Percentiles rank a stretch among this genome's conserved stretches.
These are phyloP conservation scores for Pouteria glomerata DNA, from an alignment of 148 eudicot genomes.

Conservation along the genomic window DNA sequence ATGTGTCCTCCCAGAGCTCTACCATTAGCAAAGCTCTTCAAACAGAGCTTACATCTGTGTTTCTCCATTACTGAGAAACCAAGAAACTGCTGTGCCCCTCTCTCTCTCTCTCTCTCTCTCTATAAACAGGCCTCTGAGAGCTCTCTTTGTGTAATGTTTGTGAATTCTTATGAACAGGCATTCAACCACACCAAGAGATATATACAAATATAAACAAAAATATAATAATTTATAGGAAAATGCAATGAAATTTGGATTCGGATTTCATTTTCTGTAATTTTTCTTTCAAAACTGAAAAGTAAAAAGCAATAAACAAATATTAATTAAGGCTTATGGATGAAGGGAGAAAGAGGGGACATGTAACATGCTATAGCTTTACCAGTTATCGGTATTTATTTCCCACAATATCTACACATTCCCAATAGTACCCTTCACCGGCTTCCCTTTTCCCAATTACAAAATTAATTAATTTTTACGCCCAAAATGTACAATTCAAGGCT, in stretches of 20 bases:
- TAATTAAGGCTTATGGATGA: conserved; percentile 20
- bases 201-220: conserved; percentile 3
- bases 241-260: neutral
- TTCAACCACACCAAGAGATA: conserved; percentile 50
- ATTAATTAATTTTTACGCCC: neutral
- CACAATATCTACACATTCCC: conserved; percentile 5
- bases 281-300: conserved; percentile 18
- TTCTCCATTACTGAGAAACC: conserved; percentile 37
- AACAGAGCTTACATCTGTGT: conserved; percentile 61
- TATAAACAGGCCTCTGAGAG: neutral
- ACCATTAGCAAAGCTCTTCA: conserved; percentile 49
- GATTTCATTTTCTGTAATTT: conserved; percentile 21
- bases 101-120: conserved; percentile 23
- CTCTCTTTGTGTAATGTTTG: neutral
- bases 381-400: conserved; percentile 21
- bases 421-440: neutral
- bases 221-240: neutral
- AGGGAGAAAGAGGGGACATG: conserved; percentile 20
- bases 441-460: too few species aligned
- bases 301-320: conserved; percentile 18
- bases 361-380: conserved; percentile 30
- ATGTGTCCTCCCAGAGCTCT: conserved; percentile 86
- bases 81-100: conserved; percentile 7
- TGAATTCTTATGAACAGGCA: too few species aligned
- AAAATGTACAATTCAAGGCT: neutral